Evolutionary conservation across 1,284 basidiomycete genomes (phyloP).

Genomic region (Ganoderma meredithae): DNA sequence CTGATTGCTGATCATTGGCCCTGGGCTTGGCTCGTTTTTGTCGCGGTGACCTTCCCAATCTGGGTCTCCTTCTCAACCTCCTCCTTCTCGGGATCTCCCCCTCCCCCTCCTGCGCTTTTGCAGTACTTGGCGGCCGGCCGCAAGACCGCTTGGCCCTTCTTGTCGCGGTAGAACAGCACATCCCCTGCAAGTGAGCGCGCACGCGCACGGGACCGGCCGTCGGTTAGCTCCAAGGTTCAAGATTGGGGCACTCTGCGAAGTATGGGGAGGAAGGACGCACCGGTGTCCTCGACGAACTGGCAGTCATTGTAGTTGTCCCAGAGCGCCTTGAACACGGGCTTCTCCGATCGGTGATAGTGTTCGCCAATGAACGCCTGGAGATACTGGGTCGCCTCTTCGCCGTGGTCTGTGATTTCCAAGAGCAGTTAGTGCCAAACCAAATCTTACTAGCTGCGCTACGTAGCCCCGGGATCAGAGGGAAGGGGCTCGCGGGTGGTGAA

Average conservation of each 20-base stretch:
- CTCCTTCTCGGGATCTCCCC: neutral
- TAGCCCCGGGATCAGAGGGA: neutral
- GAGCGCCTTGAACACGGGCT: constrained; percentile 58
- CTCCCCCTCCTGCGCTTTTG: neutral
- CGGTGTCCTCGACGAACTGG: constrained; percentile 75
- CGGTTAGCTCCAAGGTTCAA: constrained; percentile 33
- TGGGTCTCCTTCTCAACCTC: neutral
- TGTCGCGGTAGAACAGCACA: constrained; percentile 38
- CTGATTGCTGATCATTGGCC: constrained; percentile 1
- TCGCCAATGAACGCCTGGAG: constrained; percentile 60
- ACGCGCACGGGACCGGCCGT: neutral
- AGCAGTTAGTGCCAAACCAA: constrained; percentile 8
- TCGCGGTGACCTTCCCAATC: too few relatives aligned
- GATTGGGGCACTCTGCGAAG: neutral
- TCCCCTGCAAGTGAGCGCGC: constrained; percentile 26
- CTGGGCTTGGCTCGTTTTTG: constrained; percentile 1
- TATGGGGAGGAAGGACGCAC: constrained; percentile 29
- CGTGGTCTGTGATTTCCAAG: constrained; percentile 46
- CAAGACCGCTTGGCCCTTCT: constrained; percentile 31
- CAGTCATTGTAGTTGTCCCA: constrained; percentile 68
- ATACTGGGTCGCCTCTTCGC: constrained; percentile 57
- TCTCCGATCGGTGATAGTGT: constrained; percentile 56
- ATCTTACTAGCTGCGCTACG: neutral
- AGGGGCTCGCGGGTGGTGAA: neutral
- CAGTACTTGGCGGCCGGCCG: constrained; percentile 30